Percentiles rank a stretch among this genome's conserved stretches.
Evolutionary conservation across 768 basidiomycete genomes (phyloP).

Genomic region (Artomyces pyxidatus): DNA sequence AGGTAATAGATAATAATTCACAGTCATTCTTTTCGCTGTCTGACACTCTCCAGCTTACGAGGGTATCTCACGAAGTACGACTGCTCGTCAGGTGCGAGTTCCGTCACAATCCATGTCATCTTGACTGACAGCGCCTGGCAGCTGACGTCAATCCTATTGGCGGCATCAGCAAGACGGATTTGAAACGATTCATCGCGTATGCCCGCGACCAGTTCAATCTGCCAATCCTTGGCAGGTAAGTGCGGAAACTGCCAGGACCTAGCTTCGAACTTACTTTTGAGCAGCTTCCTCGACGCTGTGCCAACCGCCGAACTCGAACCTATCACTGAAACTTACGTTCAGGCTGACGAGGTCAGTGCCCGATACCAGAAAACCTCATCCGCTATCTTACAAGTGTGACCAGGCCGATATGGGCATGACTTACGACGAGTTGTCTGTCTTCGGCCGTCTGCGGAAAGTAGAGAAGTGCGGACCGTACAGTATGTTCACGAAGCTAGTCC

Average conservation of each 20-base stretch:
- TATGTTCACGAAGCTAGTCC: conserved; percentile 91
- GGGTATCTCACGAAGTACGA: conserved; percentile 99
- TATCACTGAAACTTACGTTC: conserved; percentile 88
- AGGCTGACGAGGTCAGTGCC: conserved; percentile 78
- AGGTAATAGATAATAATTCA: conserved; percentile 43
- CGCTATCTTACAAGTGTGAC: background rate
- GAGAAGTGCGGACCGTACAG: conserved; percentile 98
- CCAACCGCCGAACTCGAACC: conserved; percentile 97
- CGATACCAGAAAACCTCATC: background rate
- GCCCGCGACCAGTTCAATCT: conserved; percentile 73
- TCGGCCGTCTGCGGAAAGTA: conserved; percentile 88
- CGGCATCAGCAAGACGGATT: conserved; percentile 93
- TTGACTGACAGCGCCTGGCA: conserved; percentile 24
- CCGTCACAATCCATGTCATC: conserved; percentile 9
- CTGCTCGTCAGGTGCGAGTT: conserved; percentile 68
- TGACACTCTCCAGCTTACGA: conserved; percentile 51
- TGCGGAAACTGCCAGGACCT: conserved; percentile 5
- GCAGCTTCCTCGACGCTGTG: conserved; percentile 82
- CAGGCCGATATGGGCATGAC: conserved; percentile 99
- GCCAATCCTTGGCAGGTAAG: conserved; percentile 72
- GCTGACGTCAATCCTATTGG: conserved; percentile 99
- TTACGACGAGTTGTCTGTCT: conserved; percentile 91
- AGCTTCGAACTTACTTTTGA: background rate
- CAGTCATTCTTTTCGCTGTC: background rate
- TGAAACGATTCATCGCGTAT: conserved; percentile 91